Evolutionary conservation across 495 filamentous ascomycete genomes (phyloP).

Genomic region (Extremus antarcticus): DNA sequence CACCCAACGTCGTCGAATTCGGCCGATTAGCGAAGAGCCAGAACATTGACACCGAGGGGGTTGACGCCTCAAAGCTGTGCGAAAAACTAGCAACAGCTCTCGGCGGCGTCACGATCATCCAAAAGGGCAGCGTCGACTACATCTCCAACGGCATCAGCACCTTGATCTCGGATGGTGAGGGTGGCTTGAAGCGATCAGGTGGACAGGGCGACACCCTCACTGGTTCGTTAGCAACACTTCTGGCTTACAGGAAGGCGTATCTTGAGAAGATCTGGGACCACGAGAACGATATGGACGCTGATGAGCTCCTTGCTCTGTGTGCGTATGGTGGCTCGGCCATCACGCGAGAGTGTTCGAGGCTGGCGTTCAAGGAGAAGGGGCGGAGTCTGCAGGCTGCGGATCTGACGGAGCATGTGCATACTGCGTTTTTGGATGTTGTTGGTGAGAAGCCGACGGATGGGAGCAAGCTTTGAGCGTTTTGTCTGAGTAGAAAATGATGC

Average conservation of each 20-base stretch:
- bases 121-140: constrained; percentile 79
- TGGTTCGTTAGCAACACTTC: constrained; percentile 72
- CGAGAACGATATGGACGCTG: constrained; percentile 42
- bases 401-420: constrained; percentile 80
- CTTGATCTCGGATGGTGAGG: constrained; percentile 58
- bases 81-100: constrained; percentile 63
- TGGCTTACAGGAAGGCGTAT: constrained; percentile 83
- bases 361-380: constrained; percentile 79
- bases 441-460: constrained; percentile 35
- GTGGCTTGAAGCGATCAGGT: constrained; percentile 80
- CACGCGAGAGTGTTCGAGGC: constrained; percentile 81
- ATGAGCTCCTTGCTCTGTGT: constrained; percentile 63
- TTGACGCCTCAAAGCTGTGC: constrained; percentile 47
- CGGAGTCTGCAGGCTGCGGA: constrained; percentile 89
- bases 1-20: constrained; percentile 93
- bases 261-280: constrained; percentile 73
- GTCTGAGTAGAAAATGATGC: not conserved
- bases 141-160: constrained; percentile 74
- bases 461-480: constrained; percentile 13
- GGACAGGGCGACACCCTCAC: constrained; percentile 96
- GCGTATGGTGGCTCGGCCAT: constrained; percentile 80
- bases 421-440: constrained; percentile 70
- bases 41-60: constrained; percentile 48
- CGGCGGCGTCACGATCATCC: constrained; percentile 79
- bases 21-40: constrained; percentile 61